A percentile compares a stretch with the other conserved stretches of the same genome.
phyloP scores from a whole-genome alignment of 1,284 basidiomycete species.

The Sanghuangporus baumii region DNA sequence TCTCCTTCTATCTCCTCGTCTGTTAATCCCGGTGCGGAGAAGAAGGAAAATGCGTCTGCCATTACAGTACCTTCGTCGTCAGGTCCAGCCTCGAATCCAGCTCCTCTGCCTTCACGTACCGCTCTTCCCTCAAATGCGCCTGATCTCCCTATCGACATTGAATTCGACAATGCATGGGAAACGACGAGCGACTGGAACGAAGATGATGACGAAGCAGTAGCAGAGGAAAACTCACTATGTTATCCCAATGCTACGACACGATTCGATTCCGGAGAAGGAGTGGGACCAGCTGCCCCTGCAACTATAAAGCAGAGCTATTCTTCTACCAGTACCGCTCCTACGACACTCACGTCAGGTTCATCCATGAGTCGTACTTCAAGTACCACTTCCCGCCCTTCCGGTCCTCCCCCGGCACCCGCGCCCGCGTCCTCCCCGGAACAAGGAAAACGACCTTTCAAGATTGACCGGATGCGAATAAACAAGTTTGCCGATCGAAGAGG shows the following conservation, averaged over 20 bases:
- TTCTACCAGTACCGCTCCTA: no score
- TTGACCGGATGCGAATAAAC: no score
- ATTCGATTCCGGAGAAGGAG: not conserved
- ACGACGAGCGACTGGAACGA: constrained; percentile 83
- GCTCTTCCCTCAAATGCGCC: not conserved
- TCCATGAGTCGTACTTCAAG: no score
- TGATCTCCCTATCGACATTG: constrained; percentile 54
- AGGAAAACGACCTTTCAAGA: no score
- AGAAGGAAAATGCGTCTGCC: not conserved
- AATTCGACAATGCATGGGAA: constrained; percentile 94
- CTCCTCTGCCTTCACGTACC: not conserved
- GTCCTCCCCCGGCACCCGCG: no score
- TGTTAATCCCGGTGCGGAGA: constrained; percentile 23
- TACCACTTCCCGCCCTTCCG: no score
- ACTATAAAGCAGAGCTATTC: no score
- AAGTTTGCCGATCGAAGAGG: no score
- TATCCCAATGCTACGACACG: constrained; percentile 31
- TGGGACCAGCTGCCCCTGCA: not conserved
- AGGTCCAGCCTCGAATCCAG: not conserved
- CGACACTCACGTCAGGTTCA: no score
- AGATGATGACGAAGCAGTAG: constrained; percentile 73
- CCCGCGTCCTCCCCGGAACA: no score
- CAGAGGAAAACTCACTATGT: constrained; percentile 63
- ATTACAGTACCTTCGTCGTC: constrained; percentile 8
- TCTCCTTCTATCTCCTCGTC: constrained; percentile 13